Percentiles rank a stretch among this genome's conserved stretches.
Conservation (phyloP, 768 basidiomycete species). For the Amanita muscaria region DNA sequence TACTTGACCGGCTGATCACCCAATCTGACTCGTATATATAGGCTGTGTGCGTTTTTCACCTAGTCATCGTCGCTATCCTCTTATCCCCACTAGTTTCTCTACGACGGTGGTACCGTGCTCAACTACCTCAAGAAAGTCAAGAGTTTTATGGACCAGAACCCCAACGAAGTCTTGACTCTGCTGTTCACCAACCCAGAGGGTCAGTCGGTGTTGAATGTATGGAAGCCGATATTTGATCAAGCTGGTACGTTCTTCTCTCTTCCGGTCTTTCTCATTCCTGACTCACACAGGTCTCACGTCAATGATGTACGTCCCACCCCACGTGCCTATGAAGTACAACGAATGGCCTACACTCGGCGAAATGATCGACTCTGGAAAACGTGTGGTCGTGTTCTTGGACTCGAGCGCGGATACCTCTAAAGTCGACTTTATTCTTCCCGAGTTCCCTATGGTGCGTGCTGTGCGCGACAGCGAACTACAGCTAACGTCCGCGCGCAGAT, state of each 20-base stretch:
- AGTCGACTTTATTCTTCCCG: conserved; percentile 45
- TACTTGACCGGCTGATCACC: neutral
- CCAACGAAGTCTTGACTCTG: conserved; percentile 57
- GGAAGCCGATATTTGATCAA: conserved; percentile 43
- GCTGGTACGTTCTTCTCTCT: conserved; percentile 28
- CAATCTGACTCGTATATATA: no score
- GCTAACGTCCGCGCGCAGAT: no score
- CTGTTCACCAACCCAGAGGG: conserved; percentile 62
- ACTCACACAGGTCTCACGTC: conserved; percentile 30
- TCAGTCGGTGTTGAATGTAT: conserved; percentile 35
- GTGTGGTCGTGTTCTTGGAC: conserved; percentile 58
- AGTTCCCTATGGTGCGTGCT: conserved; percentile 43
- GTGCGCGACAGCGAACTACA: no score
- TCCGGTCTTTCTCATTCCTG: no score
- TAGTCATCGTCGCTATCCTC: no score
- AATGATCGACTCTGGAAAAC: conserved; percentile 51
- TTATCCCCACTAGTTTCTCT: conserved; percentile 36
- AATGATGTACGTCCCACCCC: conserved; percentile 43
- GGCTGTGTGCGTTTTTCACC: no score
- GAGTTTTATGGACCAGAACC: conserved; percentile 48
- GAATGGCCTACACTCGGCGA: conserved; percentile 60
- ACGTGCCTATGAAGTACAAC: conserved; percentile 29
- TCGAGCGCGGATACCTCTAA: conserved; percentile 29
- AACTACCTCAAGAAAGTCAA: conserved; percentile 46
- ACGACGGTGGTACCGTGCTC: conserved; percentile 43